Conservation (phyloP, 2,329 filamentous ascomycete species). For the Ophiostoma australiae region DNA sequence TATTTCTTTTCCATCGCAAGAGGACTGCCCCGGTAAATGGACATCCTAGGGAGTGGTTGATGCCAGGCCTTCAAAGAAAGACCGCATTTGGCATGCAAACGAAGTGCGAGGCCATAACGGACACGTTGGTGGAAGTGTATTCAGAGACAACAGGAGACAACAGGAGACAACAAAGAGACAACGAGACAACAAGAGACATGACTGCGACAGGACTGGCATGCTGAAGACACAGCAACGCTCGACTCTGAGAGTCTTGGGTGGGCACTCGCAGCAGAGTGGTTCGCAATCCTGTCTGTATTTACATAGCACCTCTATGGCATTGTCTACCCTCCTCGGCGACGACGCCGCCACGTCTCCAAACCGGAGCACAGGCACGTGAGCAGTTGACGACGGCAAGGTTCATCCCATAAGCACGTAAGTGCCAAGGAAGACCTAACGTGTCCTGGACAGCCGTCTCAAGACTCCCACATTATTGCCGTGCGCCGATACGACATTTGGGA, state of each 20-base stretch:
- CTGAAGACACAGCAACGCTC: background rate
- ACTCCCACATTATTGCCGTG: background rate
- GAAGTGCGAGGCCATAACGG: background rate
- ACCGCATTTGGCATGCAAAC: background rate
- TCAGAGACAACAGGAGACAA: background rate
- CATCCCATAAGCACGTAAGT: conserved; percentile 8
- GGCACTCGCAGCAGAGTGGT: too few species aligned
- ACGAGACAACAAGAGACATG: background rate
- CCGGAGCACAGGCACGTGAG: background rate
- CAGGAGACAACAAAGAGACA: too few species aligned
- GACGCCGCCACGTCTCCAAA: background rate
- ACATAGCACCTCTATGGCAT: background rate
- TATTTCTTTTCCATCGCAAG: background rate
- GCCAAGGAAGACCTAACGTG: background rate
- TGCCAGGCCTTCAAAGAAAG: background rate
- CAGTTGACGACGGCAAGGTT: background rate
- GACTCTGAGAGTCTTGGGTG: background rate
- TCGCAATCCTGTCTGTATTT: background rate
- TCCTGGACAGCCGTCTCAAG: background rate
- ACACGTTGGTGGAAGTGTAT: background rate
- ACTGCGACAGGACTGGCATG: background rate
- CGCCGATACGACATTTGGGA: background rate
- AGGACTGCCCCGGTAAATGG: too few species aligned
- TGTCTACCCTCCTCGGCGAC: background rate
- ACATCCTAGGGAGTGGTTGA: background rate